A percentile compares a stretch with the other conserved stretches of the same genome.
Evolutionary conservation across 768 basidiomycete species (phyloP).

Genomic region (Leccinum subgranulosum): DNA sequence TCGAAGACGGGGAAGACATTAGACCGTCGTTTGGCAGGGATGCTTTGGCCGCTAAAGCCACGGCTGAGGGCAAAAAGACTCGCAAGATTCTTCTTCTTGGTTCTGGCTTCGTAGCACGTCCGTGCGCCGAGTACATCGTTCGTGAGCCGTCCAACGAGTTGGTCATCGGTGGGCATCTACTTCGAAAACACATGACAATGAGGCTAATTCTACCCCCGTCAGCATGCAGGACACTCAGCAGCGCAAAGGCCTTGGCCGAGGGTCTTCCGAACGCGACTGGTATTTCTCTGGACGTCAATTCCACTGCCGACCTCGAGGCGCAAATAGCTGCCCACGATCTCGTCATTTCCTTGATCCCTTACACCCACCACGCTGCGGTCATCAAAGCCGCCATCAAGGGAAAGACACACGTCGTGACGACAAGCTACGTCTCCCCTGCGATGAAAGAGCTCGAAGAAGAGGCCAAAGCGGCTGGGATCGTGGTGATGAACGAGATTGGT

Average conservation of each 20-base stretch:
- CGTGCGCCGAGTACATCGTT: conserved; percentile 93
- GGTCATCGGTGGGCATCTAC: conserved; percentile 65
- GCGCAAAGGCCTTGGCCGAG: conserved; percentile 65
- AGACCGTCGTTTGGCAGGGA: conserved; percentile 73
- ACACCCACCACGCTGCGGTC: conserved; percentile 84
- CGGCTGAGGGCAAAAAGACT: conserved; percentile 50
- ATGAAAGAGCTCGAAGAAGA: conserved; percentile 84
- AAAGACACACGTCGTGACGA: conserved; percentile 94
- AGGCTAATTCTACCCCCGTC: conserved; percentile 2
- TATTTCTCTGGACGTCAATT: conserved; percentile 78
- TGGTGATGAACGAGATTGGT: conserved; percentile 97
- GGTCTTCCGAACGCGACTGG: conserved; percentile 69
- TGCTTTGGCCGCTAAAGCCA: conserved; percentile 41
- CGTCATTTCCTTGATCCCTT: conserved; percentile 95
- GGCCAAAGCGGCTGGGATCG: conserved; percentile 83
- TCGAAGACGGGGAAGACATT: conserved; percentile 71
- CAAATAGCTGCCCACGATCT: conserved; percentile 85
- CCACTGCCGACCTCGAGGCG: conserved; percentile 68
- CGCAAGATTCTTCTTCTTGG: conserved; percentile 82
- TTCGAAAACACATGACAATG: neutral
- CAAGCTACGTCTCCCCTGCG: conserved; percentile 88
- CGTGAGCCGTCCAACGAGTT: conserved; percentile 78
- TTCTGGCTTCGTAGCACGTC: conserved; percentile 91
- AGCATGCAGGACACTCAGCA: conserved; percentile 87
- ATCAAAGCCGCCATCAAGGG: conserved; percentile 82